These are phyloP conservation scores for Kwoniella botswanensis DNA, from an alignment of 768 basidiomycete species.

Conservation along the genomic window DNA sequence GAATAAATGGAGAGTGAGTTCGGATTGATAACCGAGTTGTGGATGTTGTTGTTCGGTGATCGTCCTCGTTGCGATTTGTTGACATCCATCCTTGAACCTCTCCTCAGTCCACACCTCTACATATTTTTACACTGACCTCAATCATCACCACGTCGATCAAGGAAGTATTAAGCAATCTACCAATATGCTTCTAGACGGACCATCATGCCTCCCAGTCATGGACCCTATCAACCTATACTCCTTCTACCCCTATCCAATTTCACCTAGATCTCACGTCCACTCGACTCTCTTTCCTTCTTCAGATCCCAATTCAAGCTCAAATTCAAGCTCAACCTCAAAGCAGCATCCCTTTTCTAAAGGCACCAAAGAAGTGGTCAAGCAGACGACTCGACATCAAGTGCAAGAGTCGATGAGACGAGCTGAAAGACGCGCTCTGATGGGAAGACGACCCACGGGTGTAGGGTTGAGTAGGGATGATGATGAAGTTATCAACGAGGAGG, in stretches of 20 bases:
- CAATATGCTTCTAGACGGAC: constrained; percentile 16
- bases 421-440: constrained; percentile 40
- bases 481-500: constrained; percentile 44
- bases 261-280: constrained; percentile 30
- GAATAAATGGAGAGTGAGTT: too few species aligned
- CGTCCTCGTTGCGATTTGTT: neutral
- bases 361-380: neutral
- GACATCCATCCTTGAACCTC: neutral
- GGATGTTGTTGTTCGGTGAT: neutral
- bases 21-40: constrained; percentile 6
- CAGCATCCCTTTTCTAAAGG: neutral
- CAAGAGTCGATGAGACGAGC: constrained; percentile 18
- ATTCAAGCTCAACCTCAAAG: constrained; percentile 16
- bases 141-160: neutral
- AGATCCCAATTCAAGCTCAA: neutral
- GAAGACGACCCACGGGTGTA: constrained; percentile 38
- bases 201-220: constrained; percentile 16
- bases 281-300: constrained; percentile 20
- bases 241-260: constrained; percentile 42
- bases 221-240: constrained; percentile 31
- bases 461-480: constrained; percentile 37
- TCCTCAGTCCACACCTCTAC: neutral
- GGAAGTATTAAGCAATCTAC: neutral
- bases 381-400: neutral
- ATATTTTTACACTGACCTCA: neutral